Evolutionary conservation across 2,329 filamentous ascomycete genomes (phyloP).

Genomic region (Cladosporium sp.): DNA sequence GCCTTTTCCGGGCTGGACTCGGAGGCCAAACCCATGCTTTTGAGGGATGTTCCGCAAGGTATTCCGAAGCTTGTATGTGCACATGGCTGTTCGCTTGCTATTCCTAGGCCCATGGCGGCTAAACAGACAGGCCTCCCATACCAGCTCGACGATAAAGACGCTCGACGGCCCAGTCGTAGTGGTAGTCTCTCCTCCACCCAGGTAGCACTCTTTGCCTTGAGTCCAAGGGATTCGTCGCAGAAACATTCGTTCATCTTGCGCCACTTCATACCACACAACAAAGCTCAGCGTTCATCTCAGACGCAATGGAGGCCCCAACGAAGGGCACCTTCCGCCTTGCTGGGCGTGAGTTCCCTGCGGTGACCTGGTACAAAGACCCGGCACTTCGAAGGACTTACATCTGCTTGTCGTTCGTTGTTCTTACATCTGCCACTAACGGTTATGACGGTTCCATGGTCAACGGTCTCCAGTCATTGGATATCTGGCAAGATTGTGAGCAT

Average conservation of each 20-base stretch:
- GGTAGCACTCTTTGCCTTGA: not conserved
- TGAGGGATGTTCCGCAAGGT: not conserved
- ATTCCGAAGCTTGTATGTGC: not conserved
- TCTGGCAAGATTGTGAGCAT: conserved; percentile 41
- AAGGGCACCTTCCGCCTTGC: conserved; percentile 30
- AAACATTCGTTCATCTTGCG: not conserved
- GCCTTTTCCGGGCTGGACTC: not conserved
- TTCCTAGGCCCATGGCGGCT: not conserved
- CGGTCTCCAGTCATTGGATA: conserved; percentile 42
- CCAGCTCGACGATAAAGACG: not conserved
- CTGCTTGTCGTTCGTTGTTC: conserved; percentile 30
- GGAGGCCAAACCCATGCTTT: not conserved
- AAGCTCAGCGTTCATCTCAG: not conserved
- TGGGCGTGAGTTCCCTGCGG: conserved; percentile 28
- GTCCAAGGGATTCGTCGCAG: not conserved
- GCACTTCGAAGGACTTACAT: conserved; percentile 31
- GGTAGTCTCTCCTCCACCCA: not conserved
- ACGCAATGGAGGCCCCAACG: conserved; percentile 29
- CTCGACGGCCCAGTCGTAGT: not conserved
- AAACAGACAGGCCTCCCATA: not conserved
- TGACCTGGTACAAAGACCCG: conserved; percentile 32
- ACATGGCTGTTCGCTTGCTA: not conserved
- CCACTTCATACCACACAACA: not conserved
- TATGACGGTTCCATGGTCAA: conserved; percentile 52
- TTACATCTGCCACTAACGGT: conserved; percentile 40